A percentile compares a stretch with the other conserved stretches of the same genome.
Conservation (phyloP, 2,329 filamentous ascomycete species). For the Penicillium corylophilum region DNA sequence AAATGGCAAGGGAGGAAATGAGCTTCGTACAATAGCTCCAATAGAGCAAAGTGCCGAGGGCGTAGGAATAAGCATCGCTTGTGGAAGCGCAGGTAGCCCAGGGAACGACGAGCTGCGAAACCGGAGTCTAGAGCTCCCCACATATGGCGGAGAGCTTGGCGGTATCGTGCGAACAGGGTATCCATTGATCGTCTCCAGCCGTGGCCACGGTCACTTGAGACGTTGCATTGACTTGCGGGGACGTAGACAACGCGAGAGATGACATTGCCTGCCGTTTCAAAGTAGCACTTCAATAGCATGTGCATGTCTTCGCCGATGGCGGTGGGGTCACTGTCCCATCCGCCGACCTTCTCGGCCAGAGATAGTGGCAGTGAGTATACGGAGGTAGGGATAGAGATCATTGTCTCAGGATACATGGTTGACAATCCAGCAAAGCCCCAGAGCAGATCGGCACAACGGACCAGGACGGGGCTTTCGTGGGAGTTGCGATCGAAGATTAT, state of each 20-base stretch:
- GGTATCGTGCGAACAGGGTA: conserved; percentile 66
- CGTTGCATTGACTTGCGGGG: conserved; percentile 71
- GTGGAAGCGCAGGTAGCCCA: conserved; percentile 24
- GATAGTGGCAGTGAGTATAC: conserved; percentile 70
- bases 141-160: conserved; percentile 72
- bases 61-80: conserved; percentile 33
- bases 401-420: conserved; percentile 63
- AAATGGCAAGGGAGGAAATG: conserved; percentile 70
- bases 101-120: conserved; percentile 59
- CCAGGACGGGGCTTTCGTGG: conserved; percentile 64
- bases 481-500: conserved; percentile 75
- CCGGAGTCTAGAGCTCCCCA: conserved; percentile 72
- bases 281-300: conserved; percentile 78
- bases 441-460: conserved; percentile 69
- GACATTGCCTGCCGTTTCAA: conserved; percentile 68
- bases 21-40: conserved; percentile 70
- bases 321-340: conserved; percentile 69
- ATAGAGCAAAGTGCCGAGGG: conserved; percentile 56
- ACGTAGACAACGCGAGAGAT: conserved; percentile 64
- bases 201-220: conserved; percentile 57
- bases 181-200: conserved; percentile 49
- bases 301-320: conserved; percentile 75
- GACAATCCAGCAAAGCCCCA: conserved; percentile 72
- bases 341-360: conserved; percentile 66
- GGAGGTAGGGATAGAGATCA: conserved; percentile 68